Conservation (phyloP, 2,329 filamentous ascomycete genomes). For the Alternaria atra region DNA sequence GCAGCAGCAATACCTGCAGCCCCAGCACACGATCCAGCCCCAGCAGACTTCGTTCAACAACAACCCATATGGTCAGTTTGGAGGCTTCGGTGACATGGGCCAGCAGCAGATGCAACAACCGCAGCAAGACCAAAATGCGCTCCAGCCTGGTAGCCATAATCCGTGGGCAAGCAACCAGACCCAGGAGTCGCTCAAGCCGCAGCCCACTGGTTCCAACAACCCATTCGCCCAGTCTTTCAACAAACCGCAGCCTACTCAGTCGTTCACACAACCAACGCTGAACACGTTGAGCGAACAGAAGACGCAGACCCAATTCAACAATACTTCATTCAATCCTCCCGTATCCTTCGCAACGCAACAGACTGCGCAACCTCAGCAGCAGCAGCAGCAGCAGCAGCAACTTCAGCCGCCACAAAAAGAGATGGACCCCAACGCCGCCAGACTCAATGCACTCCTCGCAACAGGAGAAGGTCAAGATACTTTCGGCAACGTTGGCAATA, state of each 20-base stretch:
- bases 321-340: conserved; percentile 60
- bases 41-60: conserved; percentile 68
- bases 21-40: conserved; percentile 59
- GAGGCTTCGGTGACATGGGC: conserved; percentile 44
- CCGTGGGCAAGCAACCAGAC: conserved; percentile 77
- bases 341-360: conserved; percentile 56
- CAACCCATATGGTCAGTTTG: conserved; percentile 51
- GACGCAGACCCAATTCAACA: conserved; percentile 70
- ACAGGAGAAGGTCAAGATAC: conserved; percentile 94
- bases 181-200: conserved; percentile 76
- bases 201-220: conserved; percentile 96
- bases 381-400: conserved; percentile 49
- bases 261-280: conserved; percentile 72
- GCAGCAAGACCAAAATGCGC: conserved; percentile 67
- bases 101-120: conserved; percentile 53
- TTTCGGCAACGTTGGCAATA: conserved; percentile 94
- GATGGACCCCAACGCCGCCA: conserved; percentile 69
- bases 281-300: conserved; percentile 84
- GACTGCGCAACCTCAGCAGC: conserved; percentile 52
- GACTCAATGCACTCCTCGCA: conserved; percentile 85
- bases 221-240: conserved; percentile 83
- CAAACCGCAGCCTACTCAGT: conserved; percentile 66
- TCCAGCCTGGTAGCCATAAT: conserved; percentile 88
- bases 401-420: conserved; percentile 52
- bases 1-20: conserved; percentile 42